Base-by-base conservation (phyloP, 202 grass and related monocot species). In the Schoenoplectus triqueter region DNA sequence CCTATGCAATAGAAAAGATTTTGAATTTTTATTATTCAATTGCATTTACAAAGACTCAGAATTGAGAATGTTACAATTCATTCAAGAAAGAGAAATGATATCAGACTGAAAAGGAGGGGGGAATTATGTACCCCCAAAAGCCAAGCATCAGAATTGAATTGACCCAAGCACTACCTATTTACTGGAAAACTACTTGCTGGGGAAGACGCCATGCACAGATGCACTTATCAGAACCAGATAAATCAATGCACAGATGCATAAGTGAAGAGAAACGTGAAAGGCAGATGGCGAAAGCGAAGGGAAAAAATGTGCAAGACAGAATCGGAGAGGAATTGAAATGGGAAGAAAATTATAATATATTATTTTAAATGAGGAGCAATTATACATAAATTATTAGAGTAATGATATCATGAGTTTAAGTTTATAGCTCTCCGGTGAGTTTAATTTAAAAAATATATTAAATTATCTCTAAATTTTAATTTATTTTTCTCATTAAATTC, bases 71-170 rank as follows among this genome's bases (percentile, higher is more conserved):
- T 46, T 44, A 61, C 45, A 86, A 67, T 45, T 60, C 20, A 47
- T 59, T 19, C 48, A 55, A 61, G 47, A 55, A 86, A 70, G 13
- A 19, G 1, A 66, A 22, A 18, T n/a, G 14, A 59, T 59, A 31
- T 31, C 31, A 31, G 31, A 31, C 31, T 31, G 31, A 31, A 31
- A 31, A 31, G 31, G 31, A 31, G 31, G 31, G 31, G 31, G 31
- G 31, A 31, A 31, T 31, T 31, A 70, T 63, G 56, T 71, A 63
- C 85, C 22, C 62, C 1, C 31, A 62, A 62, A 70, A 59, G 85
- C 85, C 85, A 87, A 87, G 85, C 64, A 82, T 82, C 64, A 81
- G 85, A 87, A 68, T 66, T 67, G 19, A 65, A 40, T 86, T 47
- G 62, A 51, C 0, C 17, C 6, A 70, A 51, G 10, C 73, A 80